Percentiles rank a stretch among this genome's conserved stretches.
Evolutionary conservation across 2,329 filamentous ascomycete species (phyloP).

Genomic region (Trichoderma sp.): DNA sequence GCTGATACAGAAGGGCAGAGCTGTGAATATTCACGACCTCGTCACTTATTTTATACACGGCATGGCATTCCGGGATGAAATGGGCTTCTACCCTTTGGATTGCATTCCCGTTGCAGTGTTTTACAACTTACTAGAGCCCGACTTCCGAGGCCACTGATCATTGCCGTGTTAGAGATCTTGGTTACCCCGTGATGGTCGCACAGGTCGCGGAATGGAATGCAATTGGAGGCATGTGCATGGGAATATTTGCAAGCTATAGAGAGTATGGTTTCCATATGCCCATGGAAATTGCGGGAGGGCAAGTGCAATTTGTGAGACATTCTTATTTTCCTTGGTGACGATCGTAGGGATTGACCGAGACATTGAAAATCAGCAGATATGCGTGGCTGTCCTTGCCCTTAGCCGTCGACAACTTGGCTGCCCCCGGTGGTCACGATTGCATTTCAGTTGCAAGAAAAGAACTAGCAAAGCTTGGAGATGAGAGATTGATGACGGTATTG

Average conservation of each 20-base stretch:
- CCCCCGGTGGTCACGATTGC: background rate
- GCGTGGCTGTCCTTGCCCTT: background rate
- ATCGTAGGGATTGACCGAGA: constrained; percentile 1
- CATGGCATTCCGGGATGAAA: background rate
- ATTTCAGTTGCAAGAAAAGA: background rate
- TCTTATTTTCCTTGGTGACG: background rate
- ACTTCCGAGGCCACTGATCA: background rate
- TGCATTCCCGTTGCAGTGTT: background rate
- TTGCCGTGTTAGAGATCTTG: background rate
- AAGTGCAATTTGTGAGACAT: background rate
- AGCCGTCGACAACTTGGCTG: background rate
- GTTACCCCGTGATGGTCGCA: background rate
- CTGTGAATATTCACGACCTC: background rate
- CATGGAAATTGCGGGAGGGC: background rate
- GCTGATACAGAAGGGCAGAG: background rate
- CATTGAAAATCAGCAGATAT: background rate
- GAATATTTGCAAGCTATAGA: background rate
- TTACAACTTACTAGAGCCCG: background rate
- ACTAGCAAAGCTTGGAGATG: background rate
- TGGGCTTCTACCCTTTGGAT: background rate
- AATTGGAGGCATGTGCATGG: background rate
- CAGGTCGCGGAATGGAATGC: background rate
- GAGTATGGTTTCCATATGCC: background rate
- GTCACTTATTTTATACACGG: background rate
- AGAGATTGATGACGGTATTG: background rate